Evolutionary conservation across 2,329 filamentous ascomycete genomes (phyloP), one percentile per base, ranked within the genome.

Genomic region (Monosporascus sp.): DNA sequence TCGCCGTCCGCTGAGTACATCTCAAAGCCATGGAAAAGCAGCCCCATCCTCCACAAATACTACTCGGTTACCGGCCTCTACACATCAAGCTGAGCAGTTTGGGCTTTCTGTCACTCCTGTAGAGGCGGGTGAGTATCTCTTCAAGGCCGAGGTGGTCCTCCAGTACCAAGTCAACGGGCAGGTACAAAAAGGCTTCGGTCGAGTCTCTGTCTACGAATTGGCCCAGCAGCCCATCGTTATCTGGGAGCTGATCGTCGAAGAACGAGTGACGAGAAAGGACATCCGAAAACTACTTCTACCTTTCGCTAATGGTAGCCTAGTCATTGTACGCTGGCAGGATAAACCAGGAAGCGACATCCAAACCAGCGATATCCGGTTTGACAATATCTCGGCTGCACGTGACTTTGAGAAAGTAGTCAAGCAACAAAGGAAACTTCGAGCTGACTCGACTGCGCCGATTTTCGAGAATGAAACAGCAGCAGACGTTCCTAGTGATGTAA

Each of bases 231-330:
- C 34, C 16, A n/a, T 55, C 22, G 47, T 55, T 9, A 24, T 62
- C 14, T 63, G 62, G 56, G 59, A 61, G 27, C 14, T 61, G 11
- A 48, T 34, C 7, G 38, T 50, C 2, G 36, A 50, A 14, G 49
- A 56, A 3, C 11, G 22, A 22, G 37, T 52, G n/a, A 52, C 46
- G 2, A 56, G 52, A n/a, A 61, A 57, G 6, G 59, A 65, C 44
- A 43, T 65, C 7, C 56, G 63, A 19, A 38, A 50, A 20, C 52
- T 59, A 14, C 24, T 62, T 9, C 19, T 27, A 5, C 26, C 53
- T 9, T 37, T 52, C 11, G 14, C n/a, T 0, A 41, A 44, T 41
- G 58, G 55, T 40, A 61, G 57, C 24, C 47, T 7, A 20, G 44
- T 48, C 4, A 48, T 44, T 8, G 24, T 63, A 26, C 61, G 61